Conservation (phyloP, 2,329 filamentous ascomycete species). For the Diplodia scrobiculata region DNA sequence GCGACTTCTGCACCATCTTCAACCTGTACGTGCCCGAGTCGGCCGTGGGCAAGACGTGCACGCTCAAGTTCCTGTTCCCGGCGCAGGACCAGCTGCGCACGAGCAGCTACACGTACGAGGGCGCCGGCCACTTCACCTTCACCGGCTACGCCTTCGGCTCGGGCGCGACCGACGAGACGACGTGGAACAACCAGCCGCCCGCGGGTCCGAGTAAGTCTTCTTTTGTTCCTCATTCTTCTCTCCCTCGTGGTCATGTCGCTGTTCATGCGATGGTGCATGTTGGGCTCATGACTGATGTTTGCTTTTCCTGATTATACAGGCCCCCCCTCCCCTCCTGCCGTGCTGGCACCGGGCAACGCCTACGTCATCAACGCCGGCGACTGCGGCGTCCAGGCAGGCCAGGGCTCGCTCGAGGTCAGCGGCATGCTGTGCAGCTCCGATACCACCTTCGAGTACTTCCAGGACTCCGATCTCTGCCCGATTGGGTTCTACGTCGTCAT, state of each 20-base stretch:
- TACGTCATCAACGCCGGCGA: conserved; percentile 33
- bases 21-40: conserved; percentile 32
- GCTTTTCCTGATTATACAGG: background rate
- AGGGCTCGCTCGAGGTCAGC: conserved; percentile 31
- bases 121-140: conserved; percentile 34
- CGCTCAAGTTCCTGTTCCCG: conserved; percentile 32
- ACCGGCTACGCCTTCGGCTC: conserved; percentile 33
- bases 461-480: conserved; percentile 33
- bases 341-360: conserved; percentile 32
- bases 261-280: background rate
- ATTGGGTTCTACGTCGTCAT: conserved; percentile 35
- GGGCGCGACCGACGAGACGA: conserved; percentile 31
- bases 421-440: conserved; percentile 34
- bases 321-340: conserved; percentile 32
- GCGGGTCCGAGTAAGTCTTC: conserved; percentile 31
- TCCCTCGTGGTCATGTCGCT: background rate
- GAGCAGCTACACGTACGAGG: conserved; percentile 30
- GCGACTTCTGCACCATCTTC: conserved; percentile 33
- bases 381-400: conserved; percentile 32
- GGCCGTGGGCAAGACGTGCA: conserved; percentile 33
- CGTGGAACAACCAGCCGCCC: conserved; percentile 34
- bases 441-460: conserved; percentile 33
- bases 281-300: background rate
- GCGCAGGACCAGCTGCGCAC: conserved; percentile 30
- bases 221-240: too few species aligned